phyloP scores from a whole-genome alignment of 768 basidiomycete genomes.

The Suillus alpinus region DNA sequence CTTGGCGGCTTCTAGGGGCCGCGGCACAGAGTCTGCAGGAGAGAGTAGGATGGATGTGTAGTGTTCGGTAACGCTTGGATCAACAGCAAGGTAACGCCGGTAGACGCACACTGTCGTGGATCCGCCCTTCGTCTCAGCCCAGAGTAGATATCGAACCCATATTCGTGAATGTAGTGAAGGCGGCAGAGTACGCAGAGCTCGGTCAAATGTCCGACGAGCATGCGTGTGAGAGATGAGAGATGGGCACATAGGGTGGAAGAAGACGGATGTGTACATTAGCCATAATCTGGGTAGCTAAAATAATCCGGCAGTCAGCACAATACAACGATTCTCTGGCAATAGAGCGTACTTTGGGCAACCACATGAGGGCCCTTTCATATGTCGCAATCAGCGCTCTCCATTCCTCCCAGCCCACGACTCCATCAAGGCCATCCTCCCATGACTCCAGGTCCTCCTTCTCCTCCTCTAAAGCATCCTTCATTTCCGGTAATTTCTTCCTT shows the following conservation, averaged over 20 bases:
- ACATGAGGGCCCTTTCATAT: constrained; percentile 93
- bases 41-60: constrained; percentile 69
- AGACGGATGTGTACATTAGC: constrained; percentile 89
- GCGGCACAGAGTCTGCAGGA: constrained; percentile 55
- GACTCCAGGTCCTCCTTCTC: constrained; percentile 75
- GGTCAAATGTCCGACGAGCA: constrained; percentile 91
- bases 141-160: constrained; percentile 90
- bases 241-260: constrained; percentile 88
- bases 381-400: constrained; percentile 87
- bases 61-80: constrained; percentile 77
- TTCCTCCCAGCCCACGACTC: constrained; percentile 92
- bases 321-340: neutral
- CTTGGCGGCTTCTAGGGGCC: constrained; percentile 93
- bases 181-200: constrained; percentile 88
- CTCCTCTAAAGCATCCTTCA: constrained; percentile 86
- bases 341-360: constrained; percentile 78
- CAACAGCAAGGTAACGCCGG: constrained; percentile 82
- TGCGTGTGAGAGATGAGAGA: constrained; percentile 82
- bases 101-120: constrained; percentile 78
- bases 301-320: constrained; percentile 6
- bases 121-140: constrained; percentile 85
- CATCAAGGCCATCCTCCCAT: constrained; percentile 86
- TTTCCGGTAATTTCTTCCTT: constrained; percentile 88
- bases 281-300: constrained; percentile 86
- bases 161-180: constrained; percentile 89